These are phyloP conservation scores for Kingdonia uniflora DNA, from an alignment of 164 flowering plant genomes.

Conservation along the genomic window DNA sequence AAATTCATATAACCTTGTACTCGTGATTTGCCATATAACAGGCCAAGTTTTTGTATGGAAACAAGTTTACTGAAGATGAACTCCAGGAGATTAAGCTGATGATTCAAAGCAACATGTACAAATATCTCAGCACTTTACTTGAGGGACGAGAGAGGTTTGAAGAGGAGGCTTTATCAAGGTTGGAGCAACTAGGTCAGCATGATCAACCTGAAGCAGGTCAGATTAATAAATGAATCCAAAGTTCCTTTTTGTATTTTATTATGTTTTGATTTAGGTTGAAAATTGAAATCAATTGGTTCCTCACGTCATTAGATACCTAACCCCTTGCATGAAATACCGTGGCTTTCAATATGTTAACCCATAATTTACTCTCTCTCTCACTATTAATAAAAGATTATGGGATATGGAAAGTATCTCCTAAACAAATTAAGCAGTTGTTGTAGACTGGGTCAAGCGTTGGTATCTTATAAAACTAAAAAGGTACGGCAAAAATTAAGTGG, in stretches of 20 bases:
- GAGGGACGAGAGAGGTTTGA: slow-evolving; percentile 97
- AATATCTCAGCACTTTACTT: slow-evolving; percentile 83
- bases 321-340: no score
- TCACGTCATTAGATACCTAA: no score
- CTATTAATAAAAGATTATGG: no score
- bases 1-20: not conserved
- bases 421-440: no score
- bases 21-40: slow-evolving; percentile 20
- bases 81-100: slow-evolving; percentile 74
- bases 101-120: slow-evolving; percentile 97
- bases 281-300: no score
- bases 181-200: slow-evolving; percentile 14
- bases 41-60: slow-evolving; percentile 89
- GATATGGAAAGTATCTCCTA: no score
- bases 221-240: not conserved
- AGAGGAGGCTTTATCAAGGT: slow-evolving; percentile 55
- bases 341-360: no score
- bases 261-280: no score
- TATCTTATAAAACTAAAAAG: no score
- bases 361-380: no score
- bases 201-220: slow-evolving; percentile 42
- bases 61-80: slow-evolving; percentile 64
- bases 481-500: no score
- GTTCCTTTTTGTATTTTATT: not conserved
- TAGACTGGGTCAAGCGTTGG: no score